Conservation (phyloP, 2,329 filamentous ascomycete species). For the Fusarium pseudoanthophilum region DNA sequence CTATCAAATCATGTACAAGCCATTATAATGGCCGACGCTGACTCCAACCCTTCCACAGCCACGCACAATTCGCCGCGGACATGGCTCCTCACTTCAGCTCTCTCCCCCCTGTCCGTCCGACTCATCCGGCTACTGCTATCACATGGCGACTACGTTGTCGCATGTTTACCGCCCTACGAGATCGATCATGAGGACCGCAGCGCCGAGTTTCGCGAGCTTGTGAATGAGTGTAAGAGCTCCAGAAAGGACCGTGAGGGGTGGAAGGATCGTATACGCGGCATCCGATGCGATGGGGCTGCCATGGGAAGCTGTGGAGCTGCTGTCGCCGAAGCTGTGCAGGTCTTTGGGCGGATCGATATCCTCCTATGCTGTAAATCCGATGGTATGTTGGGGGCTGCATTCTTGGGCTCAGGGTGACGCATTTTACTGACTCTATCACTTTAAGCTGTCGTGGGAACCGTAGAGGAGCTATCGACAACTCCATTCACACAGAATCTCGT, state of each 20-base stretch:
- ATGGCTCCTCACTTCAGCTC: constrained; percentile 90
- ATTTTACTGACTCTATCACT: constrained; percentile 25
- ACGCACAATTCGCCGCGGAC: constrained; percentile 82
- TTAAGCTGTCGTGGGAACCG: constrained; percentile 85
- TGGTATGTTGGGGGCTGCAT: constrained; percentile 59
- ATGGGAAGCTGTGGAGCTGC: constrained; percentile 83
- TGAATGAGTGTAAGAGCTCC: constrained; percentile 73
- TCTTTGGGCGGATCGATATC: constrained; percentile 90
- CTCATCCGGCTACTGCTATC: constrained; percentile 82
- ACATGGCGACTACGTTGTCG: constrained; percentile 92
- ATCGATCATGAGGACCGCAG: constrained; percentile 81
- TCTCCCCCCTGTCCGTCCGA: constrained; percentile 85
- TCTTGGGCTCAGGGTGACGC: not conserved
- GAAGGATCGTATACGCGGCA: constrained; percentile 78
- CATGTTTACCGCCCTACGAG: constrained; percentile 81
- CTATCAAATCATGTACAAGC: constrained; percentile 40
- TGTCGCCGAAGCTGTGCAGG: constrained; percentile 84
- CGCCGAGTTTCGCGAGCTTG: constrained; percentile 81
- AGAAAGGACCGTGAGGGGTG: constrained; percentile 78
- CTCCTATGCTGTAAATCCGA: constrained; percentile 90
- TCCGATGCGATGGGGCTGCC: constrained; percentile 70
- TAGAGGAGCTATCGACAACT: constrained; percentile 86
- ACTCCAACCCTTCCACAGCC: constrained; percentile 56
- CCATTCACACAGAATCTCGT: constrained; percentile 80
- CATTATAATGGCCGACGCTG: constrained; percentile 49